Conservation (phyloP, 2,329 filamentous ascomycete species). For the Atkinsonella texensis region DNA sequence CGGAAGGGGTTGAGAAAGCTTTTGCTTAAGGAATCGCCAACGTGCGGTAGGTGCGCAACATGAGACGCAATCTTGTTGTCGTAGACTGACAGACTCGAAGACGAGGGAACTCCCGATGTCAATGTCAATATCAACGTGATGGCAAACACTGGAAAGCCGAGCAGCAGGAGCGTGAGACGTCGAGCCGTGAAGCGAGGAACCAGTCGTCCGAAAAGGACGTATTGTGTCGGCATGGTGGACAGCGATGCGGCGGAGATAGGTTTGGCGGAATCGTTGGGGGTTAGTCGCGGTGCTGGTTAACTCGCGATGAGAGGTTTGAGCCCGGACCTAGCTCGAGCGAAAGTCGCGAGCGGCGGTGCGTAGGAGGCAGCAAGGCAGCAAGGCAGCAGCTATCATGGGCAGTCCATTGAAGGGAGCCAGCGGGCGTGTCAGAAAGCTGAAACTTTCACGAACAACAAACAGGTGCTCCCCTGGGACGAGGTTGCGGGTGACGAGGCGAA, state of each 20-base stretch:
- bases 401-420: not conserved
- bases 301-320: not conserved
- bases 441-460: not conserved
- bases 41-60: constrained; percentile 10
- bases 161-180: constrained; percentile 39
- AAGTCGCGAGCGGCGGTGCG: not conserved
- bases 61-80: constrained; percentile 38
- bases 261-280: not conserved
- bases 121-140: constrained; percentile 42
- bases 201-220: constrained; percentile 32
- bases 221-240: constrained; percentile 18
- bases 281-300: too few relatives aligned
- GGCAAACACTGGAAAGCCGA: constrained; percentile 39
- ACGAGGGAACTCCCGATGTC: constrained; percentile 33
- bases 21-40: constrained; percentile 28
- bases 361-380: not conserved
- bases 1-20: constrained; percentile 54
- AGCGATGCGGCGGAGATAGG: not conserved
- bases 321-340: not conserved
- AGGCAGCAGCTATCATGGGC: not conserved
- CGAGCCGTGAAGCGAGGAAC: constrained; percentile 39
- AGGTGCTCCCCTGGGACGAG: not conserved
- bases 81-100: constrained; percentile 36
- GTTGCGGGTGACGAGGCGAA: not conserved
- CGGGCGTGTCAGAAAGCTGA: not conserved